Evolutionary conservation across 1,284 basidiomycete genomes (phyloP).

Genomic region (Porogramme epimiltina): DNA sequence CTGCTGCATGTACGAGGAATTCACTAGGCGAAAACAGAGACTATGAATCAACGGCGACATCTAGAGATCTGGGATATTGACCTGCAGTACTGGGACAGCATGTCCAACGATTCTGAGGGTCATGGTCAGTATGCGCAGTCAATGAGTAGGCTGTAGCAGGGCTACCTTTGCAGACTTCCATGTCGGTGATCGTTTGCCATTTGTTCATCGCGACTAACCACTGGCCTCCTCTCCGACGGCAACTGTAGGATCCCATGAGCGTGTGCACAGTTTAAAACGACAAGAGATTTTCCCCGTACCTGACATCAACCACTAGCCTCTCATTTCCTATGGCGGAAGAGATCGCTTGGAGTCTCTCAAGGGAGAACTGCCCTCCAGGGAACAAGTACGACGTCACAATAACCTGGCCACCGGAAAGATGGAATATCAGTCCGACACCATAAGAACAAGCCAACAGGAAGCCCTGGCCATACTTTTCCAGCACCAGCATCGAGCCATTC

Average conservation of each 20-base stretch:
- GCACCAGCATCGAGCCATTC: constrained; percentile 91
- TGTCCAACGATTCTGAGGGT: constrained; percentile 63
- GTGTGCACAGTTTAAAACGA: no score
- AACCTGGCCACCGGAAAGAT: constrained; percentile 52
- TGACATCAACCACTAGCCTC: constrained; percentile 93
- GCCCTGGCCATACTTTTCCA: constrained; percentile 67
- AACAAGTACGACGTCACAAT: constrained; percentile 98
- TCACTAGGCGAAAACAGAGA: constrained; percentile 74
- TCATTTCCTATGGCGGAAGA: constrained; percentile 79
- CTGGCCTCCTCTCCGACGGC: constrained; percentile 72
- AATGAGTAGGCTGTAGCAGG: no score
- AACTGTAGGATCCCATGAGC: no score
- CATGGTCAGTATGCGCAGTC: no score
- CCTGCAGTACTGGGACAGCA: constrained; percentile 81
- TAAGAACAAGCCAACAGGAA: neutral
- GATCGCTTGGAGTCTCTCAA: constrained; percentile 70
- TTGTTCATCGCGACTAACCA: constrained; percentile 99
- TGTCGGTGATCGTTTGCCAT: constrained; percentile 97
- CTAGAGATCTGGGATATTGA: constrained; percentile 29
- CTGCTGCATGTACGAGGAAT: constrained; percentile 95
- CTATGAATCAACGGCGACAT: neutral
- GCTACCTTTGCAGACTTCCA: constrained; percentile 84
- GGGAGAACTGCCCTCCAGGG: constrained; percentile 78
- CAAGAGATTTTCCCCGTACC: constrained; percentile 46
- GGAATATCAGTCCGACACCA: neutral